phyloP scores from a whole-genome alignment of 2,329 filamentous ascomycete species.

The Alternaria sp. region DNA sequence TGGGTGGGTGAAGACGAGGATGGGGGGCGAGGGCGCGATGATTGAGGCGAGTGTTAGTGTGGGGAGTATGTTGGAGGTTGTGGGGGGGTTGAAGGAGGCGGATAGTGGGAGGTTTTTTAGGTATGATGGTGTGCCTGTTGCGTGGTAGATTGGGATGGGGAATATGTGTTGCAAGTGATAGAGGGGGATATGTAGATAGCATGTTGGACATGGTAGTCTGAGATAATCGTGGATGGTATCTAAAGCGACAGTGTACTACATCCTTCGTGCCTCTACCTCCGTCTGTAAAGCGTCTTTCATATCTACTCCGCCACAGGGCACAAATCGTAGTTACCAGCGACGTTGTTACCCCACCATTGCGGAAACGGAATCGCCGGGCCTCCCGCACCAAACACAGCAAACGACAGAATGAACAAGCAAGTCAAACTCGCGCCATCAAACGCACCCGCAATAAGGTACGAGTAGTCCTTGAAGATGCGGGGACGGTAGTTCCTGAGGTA shows the following conservation, averaged over 20 bases:
- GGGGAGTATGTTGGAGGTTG: slow-evolving; percentile 47
- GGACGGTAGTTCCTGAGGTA: slow-evolving; percentile 24
- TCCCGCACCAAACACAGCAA: slow-evolving; percentile 21
- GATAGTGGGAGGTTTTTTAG: slow-evolving; percentile 49
- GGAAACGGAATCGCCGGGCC: slow-evolving; percentile 17
- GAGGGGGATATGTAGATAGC: not conserved
- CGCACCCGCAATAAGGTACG: slow-evolving; percentile 20
- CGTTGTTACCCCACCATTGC: slow-evolving; percentile 23
- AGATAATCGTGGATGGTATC: not conserved
- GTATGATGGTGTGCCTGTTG: slow-evolving; percentile 45
- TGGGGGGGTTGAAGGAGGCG: slow-evolving; percentile 39
- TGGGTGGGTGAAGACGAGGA: slow-evolving; percentile 55
- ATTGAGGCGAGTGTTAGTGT: slow-evolving; percentile 49
- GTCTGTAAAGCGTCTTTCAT: not conserved
- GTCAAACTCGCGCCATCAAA: slow-evolving; percentile 22
- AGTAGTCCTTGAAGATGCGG: slow-evolving; percentile 25
- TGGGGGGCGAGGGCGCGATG: slow-evolving; percentile 53
- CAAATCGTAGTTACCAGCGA: slow-evolving; percentile 20
- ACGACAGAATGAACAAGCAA: slow-evolving; percentile 20
- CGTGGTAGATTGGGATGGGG: slow-evolving; percentile 32
- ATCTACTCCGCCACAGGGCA: slow-evolving; percentile 16
- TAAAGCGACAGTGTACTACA: not conserved
- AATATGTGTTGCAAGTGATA: not conserved
- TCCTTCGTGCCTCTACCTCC: not conserved
- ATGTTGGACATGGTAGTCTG: not conserved